Conservation (phyloP, 208 protist genomes). For the Acanthamoeba culbertsoni region DNA sequence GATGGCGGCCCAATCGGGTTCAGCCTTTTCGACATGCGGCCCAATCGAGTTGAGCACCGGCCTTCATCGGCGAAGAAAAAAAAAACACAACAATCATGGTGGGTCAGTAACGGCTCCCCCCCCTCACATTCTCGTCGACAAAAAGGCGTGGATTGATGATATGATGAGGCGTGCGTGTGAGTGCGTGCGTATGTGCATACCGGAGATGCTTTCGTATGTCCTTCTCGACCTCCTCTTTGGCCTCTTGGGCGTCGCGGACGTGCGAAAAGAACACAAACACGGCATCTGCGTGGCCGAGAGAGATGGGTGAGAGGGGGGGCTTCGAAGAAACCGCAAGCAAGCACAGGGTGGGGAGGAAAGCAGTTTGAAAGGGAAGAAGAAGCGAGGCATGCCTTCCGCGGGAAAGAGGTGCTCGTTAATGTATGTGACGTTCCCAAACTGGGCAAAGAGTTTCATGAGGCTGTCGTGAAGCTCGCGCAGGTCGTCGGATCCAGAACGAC, state of each 20-base stretch:
- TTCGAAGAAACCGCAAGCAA: no score
- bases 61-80: not conserved
- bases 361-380: not conserved
- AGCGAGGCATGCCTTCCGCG: not conserved
- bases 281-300: no score
- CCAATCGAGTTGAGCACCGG: conserved; percentile 14
- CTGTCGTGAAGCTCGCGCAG: conserved; percentile 43
- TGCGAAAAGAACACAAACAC: conserved; percentile 33
- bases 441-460: conserved; percentile 12
- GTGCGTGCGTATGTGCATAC: no score
- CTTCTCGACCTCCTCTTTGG: conserved; percentile 49
- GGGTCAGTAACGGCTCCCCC: no score
- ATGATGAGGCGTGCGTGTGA: no score
- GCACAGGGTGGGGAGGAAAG: not conserved
- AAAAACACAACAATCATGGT: no score
- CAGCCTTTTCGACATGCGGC: not conserved
- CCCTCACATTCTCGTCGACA: no score
- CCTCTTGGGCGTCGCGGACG: conserved; percentile 7
- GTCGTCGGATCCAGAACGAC: not conserved
- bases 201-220: not conserved
- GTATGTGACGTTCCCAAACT: conserved; percentile 37
- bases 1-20: conserved; percentile 5
- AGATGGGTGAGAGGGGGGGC: no score
- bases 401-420: conserved; percentile 42
- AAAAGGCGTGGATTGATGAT: no score